Evolutionary conservation across 2,329 filamentous ascomycete genomes (phyloP).

Genomic region (Ceratocystis cacaofunesta): DNA sequence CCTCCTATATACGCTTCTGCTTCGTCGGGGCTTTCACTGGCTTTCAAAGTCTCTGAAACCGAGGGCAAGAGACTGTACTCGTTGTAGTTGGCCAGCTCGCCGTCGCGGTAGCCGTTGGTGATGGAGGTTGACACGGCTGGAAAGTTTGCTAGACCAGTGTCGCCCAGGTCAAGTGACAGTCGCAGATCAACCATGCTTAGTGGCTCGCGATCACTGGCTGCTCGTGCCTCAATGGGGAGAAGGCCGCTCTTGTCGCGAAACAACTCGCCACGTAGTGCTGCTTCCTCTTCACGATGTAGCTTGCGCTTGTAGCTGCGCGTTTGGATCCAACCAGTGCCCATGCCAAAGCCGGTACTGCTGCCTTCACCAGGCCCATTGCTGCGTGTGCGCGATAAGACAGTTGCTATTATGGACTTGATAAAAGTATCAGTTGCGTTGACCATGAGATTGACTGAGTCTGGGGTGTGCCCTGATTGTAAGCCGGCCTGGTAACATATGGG

Average conservation of each 20-base stretch:
- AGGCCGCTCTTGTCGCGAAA: slow-evolving; percentile 60
- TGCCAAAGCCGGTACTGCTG: slow-evolving; percentile 46
- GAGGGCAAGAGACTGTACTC: slow-evolving; percentile 42
- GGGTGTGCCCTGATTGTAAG: slow-evolving; percentile 41
- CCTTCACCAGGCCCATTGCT: slow-evolving; percentile 50
- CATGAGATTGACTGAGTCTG: slow-evolving; percentile 49
- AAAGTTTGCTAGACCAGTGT: slow-evolving; percentile 62
- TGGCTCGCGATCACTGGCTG: slow-evolving; percentile 54
- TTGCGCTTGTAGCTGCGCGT: slow-evolving; percentile 65
- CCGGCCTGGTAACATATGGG: slow-evolving; percentile 55
- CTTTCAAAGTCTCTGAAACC: slow-evolving; percentile 17
- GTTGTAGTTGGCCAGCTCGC: slow-evolving; percentile 54
- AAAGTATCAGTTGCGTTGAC: slow-evolving; percentile 51
- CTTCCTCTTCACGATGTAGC: slow-evolving; percentile 60
- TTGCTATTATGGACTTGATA: slow-evolving; percentile 49
- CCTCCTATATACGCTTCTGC: slow-evolving; percentile 33
- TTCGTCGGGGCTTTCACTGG: slow-evolving; percentile 21
- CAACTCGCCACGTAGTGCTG: slow-evolving; percentile 57
- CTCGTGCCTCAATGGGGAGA: slow-evolving; percentile 66
- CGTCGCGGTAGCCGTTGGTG: slow-evolving; percentile 56
- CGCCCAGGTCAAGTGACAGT: slow-evolving; percentile 59
- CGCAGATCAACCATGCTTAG: slow-evolving; percentile 66
- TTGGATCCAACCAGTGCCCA: slow-evolving; percentile 57
- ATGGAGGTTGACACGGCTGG: slow-evolving; percentile 59
- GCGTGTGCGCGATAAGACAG: slow-evolving; percentile 48